Evolutionary conservation across 164 flowering plant species (phyloP).

Genomic region (Magnolia officinalis): DNA sequence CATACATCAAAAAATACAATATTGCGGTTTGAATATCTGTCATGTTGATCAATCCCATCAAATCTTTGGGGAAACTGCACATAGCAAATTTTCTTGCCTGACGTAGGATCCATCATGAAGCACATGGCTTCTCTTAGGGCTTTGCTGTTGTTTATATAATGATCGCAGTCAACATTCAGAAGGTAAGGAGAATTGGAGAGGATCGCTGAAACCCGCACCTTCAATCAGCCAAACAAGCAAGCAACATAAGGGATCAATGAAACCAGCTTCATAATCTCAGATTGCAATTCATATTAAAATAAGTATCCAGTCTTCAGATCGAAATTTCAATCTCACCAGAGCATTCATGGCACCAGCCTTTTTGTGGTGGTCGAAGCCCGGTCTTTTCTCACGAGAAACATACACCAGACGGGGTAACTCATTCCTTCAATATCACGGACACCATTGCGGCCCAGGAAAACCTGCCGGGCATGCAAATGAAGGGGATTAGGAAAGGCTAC

Average conservation of each 20-base stretch:
- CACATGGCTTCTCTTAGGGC: conserved; percentile 97
- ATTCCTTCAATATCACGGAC: conserved; percentile 82
- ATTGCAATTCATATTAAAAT: background rate
- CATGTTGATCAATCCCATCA: conserved; percentile 91
- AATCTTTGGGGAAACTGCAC: conserved; percentile 98
- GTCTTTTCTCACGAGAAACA: conserved; percentile 96
- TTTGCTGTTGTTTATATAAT: conserved; percentile 96
- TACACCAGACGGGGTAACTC: conserved; percentile 87
- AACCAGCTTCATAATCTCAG: background rate
- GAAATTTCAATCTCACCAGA: conserved; percentile 44
- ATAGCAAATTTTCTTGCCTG: conserved; percentile 87
- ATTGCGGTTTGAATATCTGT: conserved; percentile 94
- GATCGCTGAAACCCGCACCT: conserved; percentile 96
- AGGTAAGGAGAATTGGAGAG: conserved; percentile 94
- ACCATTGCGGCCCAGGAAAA: conserved; percentile 89
- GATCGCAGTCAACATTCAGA: conserved; percentile 98
- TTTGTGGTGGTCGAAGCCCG: conserved; percentile 92
- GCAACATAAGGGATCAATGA: background rate
- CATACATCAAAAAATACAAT: conserved; percentile 97
- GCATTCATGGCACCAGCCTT: conserved; percentile 98
- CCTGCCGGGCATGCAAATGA: conserved; percentile 33
- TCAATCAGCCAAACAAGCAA: conserved; percentile 2
- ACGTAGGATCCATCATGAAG: conserved; percentile 94
- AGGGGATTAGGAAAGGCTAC: background rate
- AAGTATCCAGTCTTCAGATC: background rate